Evolutionary conservation across 306 rosid genomes (phyloP).

Genomic region (Cotoneaster glaucophyllus): DNA sequence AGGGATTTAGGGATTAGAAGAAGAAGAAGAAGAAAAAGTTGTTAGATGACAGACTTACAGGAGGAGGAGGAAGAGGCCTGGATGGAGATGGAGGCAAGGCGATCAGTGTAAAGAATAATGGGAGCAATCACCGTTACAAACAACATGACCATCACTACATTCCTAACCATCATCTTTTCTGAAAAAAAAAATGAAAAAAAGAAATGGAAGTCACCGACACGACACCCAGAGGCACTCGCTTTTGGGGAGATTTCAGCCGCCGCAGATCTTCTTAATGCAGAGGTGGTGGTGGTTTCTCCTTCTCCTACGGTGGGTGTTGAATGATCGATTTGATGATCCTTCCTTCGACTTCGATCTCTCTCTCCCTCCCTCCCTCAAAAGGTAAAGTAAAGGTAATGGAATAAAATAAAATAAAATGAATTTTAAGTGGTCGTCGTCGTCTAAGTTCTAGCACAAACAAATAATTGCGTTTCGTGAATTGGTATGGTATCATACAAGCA

Average conservation of each 20-base stretch:
- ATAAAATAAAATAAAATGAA: neutral
- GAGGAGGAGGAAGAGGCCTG: slow-evolving; percentile 38
- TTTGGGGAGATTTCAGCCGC: neutral
- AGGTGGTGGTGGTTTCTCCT: neutral
- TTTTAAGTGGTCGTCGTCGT: neutral
- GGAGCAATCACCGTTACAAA: slow-evolving; percentile 84
- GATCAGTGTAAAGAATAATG: slow-evolving; percentile 77
- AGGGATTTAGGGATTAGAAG: neutral
- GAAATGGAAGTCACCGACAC: neutral
- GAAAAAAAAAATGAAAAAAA: too few relatives aligned
- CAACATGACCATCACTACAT: slow-evolving; percentile 59
- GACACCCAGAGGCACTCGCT: neutral
- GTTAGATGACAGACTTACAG: slow-evolving; percentile 35
- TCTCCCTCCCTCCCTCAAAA: neutral
- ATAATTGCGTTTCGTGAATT: neutral
- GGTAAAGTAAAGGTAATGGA: neutral
- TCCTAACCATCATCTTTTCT: slow-evolving; percentile 54
- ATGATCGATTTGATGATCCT: neutral
- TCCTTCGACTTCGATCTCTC: neutral
- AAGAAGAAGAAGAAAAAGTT: neutral
- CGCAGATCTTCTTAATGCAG: neutral
- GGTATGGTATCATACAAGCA: neutral
- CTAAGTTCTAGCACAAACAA: neutral
- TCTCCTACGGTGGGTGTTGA: neutral
- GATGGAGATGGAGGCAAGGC: slow-evolving; percentile 40